These are phyloP conservation scores for Veloboletus limbatus DNA, from an alignment of 1,284 basidiomycete genomes.

Conservation along the genomic window DNA sequence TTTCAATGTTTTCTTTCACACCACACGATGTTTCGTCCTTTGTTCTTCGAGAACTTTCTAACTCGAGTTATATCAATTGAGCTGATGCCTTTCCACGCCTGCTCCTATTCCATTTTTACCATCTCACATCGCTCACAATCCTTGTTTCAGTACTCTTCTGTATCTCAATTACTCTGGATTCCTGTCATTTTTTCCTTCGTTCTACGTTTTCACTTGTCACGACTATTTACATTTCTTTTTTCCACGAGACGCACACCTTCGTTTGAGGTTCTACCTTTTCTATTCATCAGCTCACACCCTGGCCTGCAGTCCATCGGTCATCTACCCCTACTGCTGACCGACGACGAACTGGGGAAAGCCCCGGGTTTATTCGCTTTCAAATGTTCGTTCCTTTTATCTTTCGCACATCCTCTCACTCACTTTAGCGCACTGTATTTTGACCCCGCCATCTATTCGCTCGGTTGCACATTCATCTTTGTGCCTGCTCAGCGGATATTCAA, in stretches of 20 bases:
- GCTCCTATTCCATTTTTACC: not conserved
- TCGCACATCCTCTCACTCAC: not conserved
- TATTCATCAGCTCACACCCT: not conserved
- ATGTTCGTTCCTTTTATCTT: not conserved
- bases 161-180: conserved; percentile 6
- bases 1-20: not conserved
- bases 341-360: conserved; percentile 2
- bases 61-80: not conserved
- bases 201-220: conserved; percentile 7
- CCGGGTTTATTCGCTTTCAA: not conserved
- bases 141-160: conserved; percentile 4
- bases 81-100: conserved; percentile 2
- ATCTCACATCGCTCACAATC: not conserved
- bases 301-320: conserved; percentile 3
- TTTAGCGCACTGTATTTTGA: not conserved
- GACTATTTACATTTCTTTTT: conserved; percentile 1
- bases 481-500: conserved; percentile 11
- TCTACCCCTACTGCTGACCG: not conserved
- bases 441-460: conserved; percentile 1
- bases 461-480: not conserved
- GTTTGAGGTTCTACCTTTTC: conserved; percentile 1
- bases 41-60: conserved; percentile 1
- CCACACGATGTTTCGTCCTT: not conserved
- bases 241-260: conserved; percentile 1
- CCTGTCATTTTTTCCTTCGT: conserved; percentile 11